A percentile compares a stretch with the other conserved stretches of the same genome.
phyloP scores from a whole-genome alignment of 1,284 basidiomycete species.

The Sphaerobolus stellatus region DNA sequence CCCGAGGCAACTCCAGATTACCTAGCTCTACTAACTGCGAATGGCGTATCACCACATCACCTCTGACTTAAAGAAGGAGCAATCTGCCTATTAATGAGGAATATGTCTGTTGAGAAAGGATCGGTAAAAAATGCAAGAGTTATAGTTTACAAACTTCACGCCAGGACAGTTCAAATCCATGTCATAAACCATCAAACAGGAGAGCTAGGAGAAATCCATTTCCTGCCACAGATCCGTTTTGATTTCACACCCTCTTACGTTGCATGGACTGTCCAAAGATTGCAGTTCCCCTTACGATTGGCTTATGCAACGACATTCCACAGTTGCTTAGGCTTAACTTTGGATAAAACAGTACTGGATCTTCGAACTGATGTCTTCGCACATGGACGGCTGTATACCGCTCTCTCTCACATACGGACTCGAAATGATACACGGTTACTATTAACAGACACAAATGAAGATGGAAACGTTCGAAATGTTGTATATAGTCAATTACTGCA shows the following conservation, averaged over 20 bases:
- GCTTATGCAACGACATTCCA: slow-evolving; percentile 26
- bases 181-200: not conserved
- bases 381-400: slow-evolving; percentile 46
- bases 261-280: slow-evolving; percentile 32
- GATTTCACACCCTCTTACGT: slow-evolving; percentile 25
- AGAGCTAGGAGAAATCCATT: not conserved
- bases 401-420: slow-evolving; percentile 37
- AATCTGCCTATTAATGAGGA: too few species aligned
- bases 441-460: too few species aligned
- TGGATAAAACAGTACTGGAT: slow-evolving; percentile 39
- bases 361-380: slow-evolving; percentile 37
- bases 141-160: not conserved
- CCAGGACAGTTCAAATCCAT: not conserved
- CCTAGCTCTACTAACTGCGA: too few species aligned
- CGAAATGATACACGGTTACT: too few species aligned
- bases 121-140: not conserved
- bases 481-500: too few species aligned
- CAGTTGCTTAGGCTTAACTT: slow-evolving; percentile 43
- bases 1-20: too few species aligned
- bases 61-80: too few species aligned
- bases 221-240: slow-evolving; percentile 37
- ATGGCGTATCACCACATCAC: too few species aligned
- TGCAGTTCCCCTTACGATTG: slow-evolving; percentile 36
- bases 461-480: too few species aligned
- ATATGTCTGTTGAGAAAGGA: too few species aligned